Evolutionary conservation across 2,329 filamentous ascomycete species (phyloP).

Genomic region (Lachnellula arida): DNA sequence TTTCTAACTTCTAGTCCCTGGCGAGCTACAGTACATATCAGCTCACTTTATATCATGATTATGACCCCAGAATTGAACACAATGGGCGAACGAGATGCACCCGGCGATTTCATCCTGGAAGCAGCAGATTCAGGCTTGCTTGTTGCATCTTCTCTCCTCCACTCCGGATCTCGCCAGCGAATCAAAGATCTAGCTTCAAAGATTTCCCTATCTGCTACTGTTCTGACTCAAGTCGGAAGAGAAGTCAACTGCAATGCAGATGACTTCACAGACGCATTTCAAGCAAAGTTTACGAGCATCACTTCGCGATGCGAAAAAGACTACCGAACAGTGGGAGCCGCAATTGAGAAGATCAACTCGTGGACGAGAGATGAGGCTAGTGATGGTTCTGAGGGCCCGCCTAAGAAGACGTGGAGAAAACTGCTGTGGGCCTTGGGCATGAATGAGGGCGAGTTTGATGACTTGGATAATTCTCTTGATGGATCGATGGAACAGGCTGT

Average conservation of each 20-base stretch:
- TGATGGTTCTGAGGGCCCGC: not conserved
- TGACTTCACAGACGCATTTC: conserved; percentile 10
- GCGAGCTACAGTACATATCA: too few species aligned
- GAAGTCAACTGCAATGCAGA: conserved; percentile 5
- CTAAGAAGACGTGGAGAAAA: conserved; percentile 6
- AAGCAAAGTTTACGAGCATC: not conserved
- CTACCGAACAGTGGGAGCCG: conserved; percentile 1
- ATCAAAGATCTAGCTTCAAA: conserved; percentile 1
- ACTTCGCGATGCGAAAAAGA: conserved; percentile 6
- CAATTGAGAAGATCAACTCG: conserved; percentile 5
- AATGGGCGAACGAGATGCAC: conserved; percentile 1
- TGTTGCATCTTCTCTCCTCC: not conserved
- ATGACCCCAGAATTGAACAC: not conserved
- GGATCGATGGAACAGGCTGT: not conserved
- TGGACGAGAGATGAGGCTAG: conserved; percentile 5
- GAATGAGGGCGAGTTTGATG: not conserved
- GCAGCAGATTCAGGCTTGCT: conserved; percentile 1
- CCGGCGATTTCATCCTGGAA: conserved; percentile 10
- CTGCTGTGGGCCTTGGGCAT: conserved; percentile 6
- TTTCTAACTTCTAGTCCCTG: too few species aligned
- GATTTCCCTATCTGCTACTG: conserved; percentile 5
- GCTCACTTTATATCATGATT: too few species aligned
- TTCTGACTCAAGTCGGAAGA: conserved; percentile 2
- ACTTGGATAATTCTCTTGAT: conserved; percentile 3
- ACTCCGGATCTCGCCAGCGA: not conserved